Evolutionary conservation across 2,329 filamentous ascomycete species (phyloP).

Genomic region (Chaetomium olivaceum): DNA sequence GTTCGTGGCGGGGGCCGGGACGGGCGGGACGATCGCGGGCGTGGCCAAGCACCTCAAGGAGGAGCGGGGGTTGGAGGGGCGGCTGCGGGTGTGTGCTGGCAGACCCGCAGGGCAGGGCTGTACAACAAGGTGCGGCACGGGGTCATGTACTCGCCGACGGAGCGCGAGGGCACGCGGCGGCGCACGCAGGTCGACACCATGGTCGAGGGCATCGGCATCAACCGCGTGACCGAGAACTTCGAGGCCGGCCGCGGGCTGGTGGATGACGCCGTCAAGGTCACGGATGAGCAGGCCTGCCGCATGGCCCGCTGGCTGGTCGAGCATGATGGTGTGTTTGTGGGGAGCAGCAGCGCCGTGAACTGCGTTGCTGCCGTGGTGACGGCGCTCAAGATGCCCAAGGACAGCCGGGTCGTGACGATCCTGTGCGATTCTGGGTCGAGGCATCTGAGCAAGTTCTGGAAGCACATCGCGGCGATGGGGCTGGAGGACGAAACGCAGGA

Average conservation of each 20-base stretch:
- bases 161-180: conserved; percentile 85
- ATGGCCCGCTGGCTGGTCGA: conserved; percentile 99
- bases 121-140: conserved; percentile 91
- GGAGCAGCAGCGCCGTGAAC: conserved; percentile 95
- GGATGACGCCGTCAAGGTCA: conserved; percentile 86
- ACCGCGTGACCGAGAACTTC: conserved; percentile 91
- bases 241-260: conserved; percentile 82
- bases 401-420: conserved; percentile 75
- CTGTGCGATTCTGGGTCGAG: conserved; percentile 81
- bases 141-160: conserved; percentile 90
- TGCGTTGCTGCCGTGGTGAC: conserved; percentile 76
- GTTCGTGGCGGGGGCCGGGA: conserved; percentile 91
- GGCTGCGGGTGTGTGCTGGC: conserved; percentile 76
- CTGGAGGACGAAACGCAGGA: conserved; percentile 59
- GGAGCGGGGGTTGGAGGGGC: conserved; percentile 52
- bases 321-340: conserved; percentile 90
- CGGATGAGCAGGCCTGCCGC: conserved; percentile 80
- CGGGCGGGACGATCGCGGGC: conserved; percentile 89
- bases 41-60: conserved; percentile 83
- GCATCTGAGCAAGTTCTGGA: conserved; percentile 85
- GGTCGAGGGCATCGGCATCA: conserved; percentile 94
- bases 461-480: conserved; percentile 66
- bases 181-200: conserved; percentile 92
- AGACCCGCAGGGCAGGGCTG: conserved; percentile 89
- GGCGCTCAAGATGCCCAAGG: conserved; percentile 61